Evolutionary conservation across 805 yeast species (phyloP), one percentile per base, ranked within the genome.

Genomic region (Cyberlindnera maritima): DNA sequence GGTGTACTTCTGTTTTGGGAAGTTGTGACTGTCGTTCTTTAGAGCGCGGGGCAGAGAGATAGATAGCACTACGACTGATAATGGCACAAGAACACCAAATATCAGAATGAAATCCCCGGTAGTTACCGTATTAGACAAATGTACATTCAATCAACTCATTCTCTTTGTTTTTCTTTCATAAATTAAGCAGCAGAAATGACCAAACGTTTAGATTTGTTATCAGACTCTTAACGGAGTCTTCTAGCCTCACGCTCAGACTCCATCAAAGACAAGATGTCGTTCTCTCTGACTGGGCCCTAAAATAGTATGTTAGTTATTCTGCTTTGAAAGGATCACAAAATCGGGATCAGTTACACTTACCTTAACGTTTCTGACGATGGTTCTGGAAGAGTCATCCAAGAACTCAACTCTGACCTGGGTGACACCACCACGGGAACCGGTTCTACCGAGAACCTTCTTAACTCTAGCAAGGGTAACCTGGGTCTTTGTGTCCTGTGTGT

Each of bases 401-500:
- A 88, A 89, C 78, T 88, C 96, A 70, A 88, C 96, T 77, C 96
- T 88, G 77, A 89, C 96, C 79, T 88, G 96, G 79, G 96, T 88
- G 77, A 88, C 96, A 83, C 97, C 97, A 87, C 98, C 98, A 81
- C 98, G 92, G 75, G 99, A 92, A 75, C 99, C 99, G 85, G 99
- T 92, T 81, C 99, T 92, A 76, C 98, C 98, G 78, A 92, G 84
- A 76, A 92, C 98, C 83, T 92, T 94, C 79, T 89, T 89, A 73
- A 92, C 99, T 84, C 92, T 92, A 75, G 98, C 99, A 78, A 92
- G 88, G 81, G 96, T 94, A 70, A 92, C 97, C 77, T 83, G 71
- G 69, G 75, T 60, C 56, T 60, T 60, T 39, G 64, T 53, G 54
- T 60, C 64, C 64, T 60, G 46, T 43, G 11, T 2, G n/a, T 15